Evolutionary conservation across 352 stramenopile genomes (phyloP), one percentile per base, ranked within the genome.

Genomic region (Aphanomyces euteiches): DNA sequence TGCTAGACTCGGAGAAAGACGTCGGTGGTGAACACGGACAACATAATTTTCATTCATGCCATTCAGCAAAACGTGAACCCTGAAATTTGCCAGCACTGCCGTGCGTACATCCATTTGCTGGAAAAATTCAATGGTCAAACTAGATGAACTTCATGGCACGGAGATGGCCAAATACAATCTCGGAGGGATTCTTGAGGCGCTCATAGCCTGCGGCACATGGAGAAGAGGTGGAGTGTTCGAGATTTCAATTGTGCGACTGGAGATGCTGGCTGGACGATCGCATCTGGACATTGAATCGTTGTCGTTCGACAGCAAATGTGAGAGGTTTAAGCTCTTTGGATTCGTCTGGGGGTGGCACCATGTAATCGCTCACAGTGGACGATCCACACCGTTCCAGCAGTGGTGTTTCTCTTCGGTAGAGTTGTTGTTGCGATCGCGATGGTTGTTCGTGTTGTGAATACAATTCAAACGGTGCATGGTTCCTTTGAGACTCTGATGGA

Each of bases 241-340:
- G 28, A 28, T 28, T 28, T 28, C 28, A 28, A 28, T 28, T 28
- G 28, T 28, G 28, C 28, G 0, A 28, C 28, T 50, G 43, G 43
- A n/a, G 43, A 12, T 12, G 43, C 43, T 50, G 54, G 54, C 43
- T 28, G 10, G 54, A 19, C 19, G 54, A 61, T 61, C 54, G 54
- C 54, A 61, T 61, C 5, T 61, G 54, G 5, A 61, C 54, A 37
- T 61, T 61, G 54, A 43, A 61, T 37, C 54, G 54, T 37, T 61
- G 54, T 12, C 28, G 7, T n/a, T 61, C 54, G 54, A 61, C 54
- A 1, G 19, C 13, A 37, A 61, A 61, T 41, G 54, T 43, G 13
- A 61, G 54, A 7, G 54, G 54, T 37, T 61, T 61, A 12, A 61
- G 54, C 34, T 61, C 54, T 2, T 28, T 61, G 43, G 43, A n/a